Evolutionary conservation across 2,329 filamentous ascomycete species (phyloP).

Genomic region (Stylonectria norvegica): DNA sequence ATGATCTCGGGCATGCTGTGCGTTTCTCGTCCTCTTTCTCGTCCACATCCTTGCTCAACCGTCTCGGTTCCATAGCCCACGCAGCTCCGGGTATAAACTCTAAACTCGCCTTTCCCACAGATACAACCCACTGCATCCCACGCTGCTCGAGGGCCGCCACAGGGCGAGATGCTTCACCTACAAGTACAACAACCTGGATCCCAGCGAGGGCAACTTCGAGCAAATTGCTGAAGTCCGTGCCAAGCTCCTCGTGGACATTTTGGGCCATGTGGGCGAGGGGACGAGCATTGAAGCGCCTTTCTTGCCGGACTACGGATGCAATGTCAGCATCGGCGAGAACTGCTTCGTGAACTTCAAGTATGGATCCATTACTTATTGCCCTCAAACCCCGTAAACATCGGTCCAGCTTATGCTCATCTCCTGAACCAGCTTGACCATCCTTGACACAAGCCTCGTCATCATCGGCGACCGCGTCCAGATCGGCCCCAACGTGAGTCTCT

Average conservation of each 20-base stretch:
- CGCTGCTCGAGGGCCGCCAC: slow-evolving; percentile 50
- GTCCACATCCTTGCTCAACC: background rate
- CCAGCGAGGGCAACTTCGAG: slow-evolving; percentile 42
- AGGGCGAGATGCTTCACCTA: slow-evolving; percentile 53
- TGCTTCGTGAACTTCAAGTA: slow-evolving; percentile 56
- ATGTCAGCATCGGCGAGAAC: slow-evolving; percentile 55
- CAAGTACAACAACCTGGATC: slow-evolving; percentile 57
- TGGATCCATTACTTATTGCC: no score
- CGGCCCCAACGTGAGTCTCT: slow-evolving; percentile 67
- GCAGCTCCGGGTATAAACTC: background rate
- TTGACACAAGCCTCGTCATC: slow-evolving; percentile 67
- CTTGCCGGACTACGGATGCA: slow-evolving; percentile 62
- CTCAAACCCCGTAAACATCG: background rate
- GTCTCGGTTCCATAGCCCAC: background rate
- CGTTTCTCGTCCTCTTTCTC: background rate
- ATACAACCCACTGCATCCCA: slow-evolving; percentile 48
- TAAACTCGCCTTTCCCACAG: no score
- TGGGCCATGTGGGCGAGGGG: slow-evolving; percentile 49
- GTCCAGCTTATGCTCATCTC: background rate
- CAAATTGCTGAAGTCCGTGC: slow-evolving; percentile 39
- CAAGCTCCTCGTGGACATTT: slow-evolving; percentile 45
- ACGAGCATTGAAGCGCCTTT: slow-evolving; percentile 59
- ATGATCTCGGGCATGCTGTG: slow-evolving; percentile 62
- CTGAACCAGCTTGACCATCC: slow-evolving; percentile 48
- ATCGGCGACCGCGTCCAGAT: slow-evolving; percentile 69